Evolutionary conservation across 768 basidiomycete species (phyloP).

Genomic region (Auriscalpium orientale): DNA sequence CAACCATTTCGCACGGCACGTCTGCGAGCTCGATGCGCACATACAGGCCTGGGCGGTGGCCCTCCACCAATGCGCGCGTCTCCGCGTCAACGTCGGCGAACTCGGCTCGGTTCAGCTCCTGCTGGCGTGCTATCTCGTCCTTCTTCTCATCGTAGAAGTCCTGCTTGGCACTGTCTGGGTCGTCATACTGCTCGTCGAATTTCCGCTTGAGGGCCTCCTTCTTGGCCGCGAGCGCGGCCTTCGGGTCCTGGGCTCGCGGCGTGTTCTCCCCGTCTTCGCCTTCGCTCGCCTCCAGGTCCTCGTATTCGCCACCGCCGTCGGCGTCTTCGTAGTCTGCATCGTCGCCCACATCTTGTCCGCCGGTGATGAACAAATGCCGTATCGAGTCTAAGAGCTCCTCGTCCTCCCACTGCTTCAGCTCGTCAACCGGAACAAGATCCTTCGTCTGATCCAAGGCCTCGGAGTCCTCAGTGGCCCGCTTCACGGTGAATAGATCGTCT

Average conservation of each 20-base stretch:
- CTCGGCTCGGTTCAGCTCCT: conserved; percentile 75
- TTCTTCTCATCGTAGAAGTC: conserved; percentile 92
- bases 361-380: conserved; percentile 86
- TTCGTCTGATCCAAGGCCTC: conserved; percentile 69
- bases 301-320: conserved; percentile 34
- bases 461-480: conserved; percentile 28
- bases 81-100: conserved; percentile 75
- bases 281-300: conserved; percentile 23
- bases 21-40: conserved; percentile 82
- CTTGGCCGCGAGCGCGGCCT: conserved; percentile 64
- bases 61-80: conserved; percentile 78
- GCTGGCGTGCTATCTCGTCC: conserved; percentile 82
- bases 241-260: conserved; percentile 32
- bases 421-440: conserved; percentile 39
- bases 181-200: conserved; percentile 96
- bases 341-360: conserved; percentile 32
- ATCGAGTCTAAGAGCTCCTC: conserved; percentile 83
- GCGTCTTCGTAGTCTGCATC: conserved; percentile 32
- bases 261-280: not conserved
- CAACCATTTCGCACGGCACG: conserved; percentile 88
- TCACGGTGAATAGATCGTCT: conserved; percentile 72
- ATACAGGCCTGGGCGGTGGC: conserved; percentile 84
- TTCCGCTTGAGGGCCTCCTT: conserved; percentile 90
- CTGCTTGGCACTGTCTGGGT: conserved; percentile 66
- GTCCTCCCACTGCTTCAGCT: conserved; percentile 72